Evolutionary conservation across 768 basidiomycete species (phyloP).

Genomic region (Trametes villosa): DNA sequence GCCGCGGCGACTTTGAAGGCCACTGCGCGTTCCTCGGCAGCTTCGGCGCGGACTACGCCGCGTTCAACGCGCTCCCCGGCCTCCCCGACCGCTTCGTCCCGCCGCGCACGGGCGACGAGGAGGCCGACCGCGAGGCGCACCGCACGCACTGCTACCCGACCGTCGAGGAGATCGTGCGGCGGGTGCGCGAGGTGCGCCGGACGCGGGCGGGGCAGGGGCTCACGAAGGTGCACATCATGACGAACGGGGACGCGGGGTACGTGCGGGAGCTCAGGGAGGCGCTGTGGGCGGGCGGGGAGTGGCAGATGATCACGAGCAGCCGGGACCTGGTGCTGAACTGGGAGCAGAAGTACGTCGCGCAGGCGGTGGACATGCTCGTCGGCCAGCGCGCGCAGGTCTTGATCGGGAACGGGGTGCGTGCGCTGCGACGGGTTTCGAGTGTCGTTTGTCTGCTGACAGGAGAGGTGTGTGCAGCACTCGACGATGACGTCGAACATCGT

Average conservation of each 20-base stretch:
- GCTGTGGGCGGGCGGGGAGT: slow-evolving; percentile 29
- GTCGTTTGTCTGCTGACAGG: background rate
- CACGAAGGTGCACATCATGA: slow-evolving; percentile 62
- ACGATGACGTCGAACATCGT: slow-evolving; percentile 52
- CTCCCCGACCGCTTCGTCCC: slow-evolving; percentile 50
- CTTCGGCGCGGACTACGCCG: slow-evolving; percentile 47
- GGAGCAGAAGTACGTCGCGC: slow-evolving; percentile 49
- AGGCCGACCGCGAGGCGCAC: slow-evolving; percentile 40
- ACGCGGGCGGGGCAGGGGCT: slow-evolving; percentile 34
- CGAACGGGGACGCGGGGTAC: slow-evolving; percentile 60
- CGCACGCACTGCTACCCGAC: slow-evolving; percentile 56
- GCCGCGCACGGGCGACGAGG: slow-evolving; percentile 27
- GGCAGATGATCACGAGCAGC: slow-evolving; percentile 35
- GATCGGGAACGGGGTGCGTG: slow-evolving; percentile 54
- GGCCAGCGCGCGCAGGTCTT: slow-evolving; percentile 50
- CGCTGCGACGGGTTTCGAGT: too few species aligned
- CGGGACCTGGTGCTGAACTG: slow-evolving; percentile 45
- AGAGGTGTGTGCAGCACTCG: slow-evolving; percentile 42
- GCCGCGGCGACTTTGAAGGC: slow-evolving; percentile 56
- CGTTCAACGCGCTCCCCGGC: slow-evolving; percentile 59
- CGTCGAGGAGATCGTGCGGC: slow-evolving; percentile 51
- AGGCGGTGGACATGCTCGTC: slow-evolving; percentile 55
- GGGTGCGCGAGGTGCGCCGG: slow-evolving; percentile 37
- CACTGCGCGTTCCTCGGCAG: slow-evolving; percentile 51
- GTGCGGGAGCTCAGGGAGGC: slow-evolving; percentile 47